Base-by-base conservation (phyloP, 2,329 filamentous ascomycete species). In the Botryotinia globosa region DNA sequence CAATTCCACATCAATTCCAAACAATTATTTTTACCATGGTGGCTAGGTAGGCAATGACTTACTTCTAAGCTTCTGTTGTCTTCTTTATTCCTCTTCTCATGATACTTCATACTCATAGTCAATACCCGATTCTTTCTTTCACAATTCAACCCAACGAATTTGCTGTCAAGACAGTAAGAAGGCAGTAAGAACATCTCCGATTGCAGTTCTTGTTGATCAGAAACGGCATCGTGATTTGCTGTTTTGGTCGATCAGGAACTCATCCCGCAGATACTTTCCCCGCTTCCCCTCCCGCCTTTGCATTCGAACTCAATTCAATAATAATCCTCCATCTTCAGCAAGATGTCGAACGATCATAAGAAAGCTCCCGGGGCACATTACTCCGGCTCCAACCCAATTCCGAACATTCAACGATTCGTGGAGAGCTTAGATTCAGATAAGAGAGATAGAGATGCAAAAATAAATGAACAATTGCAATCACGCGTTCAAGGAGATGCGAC, bases 341-440 rank as follows among this genome's bases (percentile, higher is more conserved):
- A 58, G 1, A 74, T 71, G 71, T 73, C 71, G 14, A 74, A 54
- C 58, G 70, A 69, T 18, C 58, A 65, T n/a, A 74, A 73, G 32
- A 74, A 73, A 69, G 64, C 34, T 32, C 73, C 73, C 32, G 73
- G 73, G 6, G 72, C 48, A 29, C 74, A 74, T 65, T 77, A 77
- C 42, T 77, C 76, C 4, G 75, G 74, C 42, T 37, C 73, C 29
- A 78, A 78, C 63, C 76, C 77, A 14, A 73, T 75, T 51, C 77
- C 77, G 22, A 78, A 77, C 39, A 75, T 77, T 7, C 74, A 77
- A 72, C 69, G 25, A 42, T 75, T 77, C 42, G 87, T 97, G 76
- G 87, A 92, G 70, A 88, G 88, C 75, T 86, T 98, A 51, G 94
- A 97, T 81, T 85, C 83, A 70, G 90, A 97, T 77, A 97, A 97